Base-by-base conservation (phyloP, 148 eudicot species). In the Pouteria glomerata region DNA sequence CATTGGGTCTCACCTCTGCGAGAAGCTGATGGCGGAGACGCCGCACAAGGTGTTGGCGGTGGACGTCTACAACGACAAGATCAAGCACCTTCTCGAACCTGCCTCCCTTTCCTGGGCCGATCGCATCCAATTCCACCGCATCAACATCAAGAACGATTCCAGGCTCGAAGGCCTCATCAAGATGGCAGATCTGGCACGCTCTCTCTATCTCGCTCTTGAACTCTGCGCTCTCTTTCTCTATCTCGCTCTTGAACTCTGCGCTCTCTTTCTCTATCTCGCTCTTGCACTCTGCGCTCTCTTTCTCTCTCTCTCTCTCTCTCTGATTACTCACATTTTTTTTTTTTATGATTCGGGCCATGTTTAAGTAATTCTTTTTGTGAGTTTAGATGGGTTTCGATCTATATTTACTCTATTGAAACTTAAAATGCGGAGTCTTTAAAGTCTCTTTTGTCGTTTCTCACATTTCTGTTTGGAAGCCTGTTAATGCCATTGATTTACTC, bases 141-240 rank as follows among this genome's bases (percentile, higher is more conserved):
- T 95, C 61, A 94, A 94, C 73, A 91, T 94, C 67, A 94, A 94
- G 86, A 85, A 91, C 70, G 98, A 95, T 62, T 88, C 98, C 39
- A 84, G 98, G 44, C 98, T 94, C 29, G 98, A 94, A 85, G 98
- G 96, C 57, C 96, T 94, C 74, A 88, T 95, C 75, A 92, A 90
- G 81, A 88, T 88, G 88, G 81, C 98, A 27, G 97, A 95, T 86
- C 92, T 95, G 83, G 98, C 91, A 82, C 30, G 58, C 70, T 24
- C 37, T 13, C 21, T 37, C 37, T 37, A 18, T 27, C 69, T 27
- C 44, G 10, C 44, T 39, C 5, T 4, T 39, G 44, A 5, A 10
- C 44, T 5, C 10, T 39, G 10, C 44, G 44, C 19, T 0, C 29
- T 27, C 19, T 18, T 19, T 50, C 30, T 51, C 42, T 58, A 23